These are phyloP conservation scores for Nitzschia sp. DNA, from an alignment of 108 stramenopile genomes.

Conservation along the genomic window DNA sequence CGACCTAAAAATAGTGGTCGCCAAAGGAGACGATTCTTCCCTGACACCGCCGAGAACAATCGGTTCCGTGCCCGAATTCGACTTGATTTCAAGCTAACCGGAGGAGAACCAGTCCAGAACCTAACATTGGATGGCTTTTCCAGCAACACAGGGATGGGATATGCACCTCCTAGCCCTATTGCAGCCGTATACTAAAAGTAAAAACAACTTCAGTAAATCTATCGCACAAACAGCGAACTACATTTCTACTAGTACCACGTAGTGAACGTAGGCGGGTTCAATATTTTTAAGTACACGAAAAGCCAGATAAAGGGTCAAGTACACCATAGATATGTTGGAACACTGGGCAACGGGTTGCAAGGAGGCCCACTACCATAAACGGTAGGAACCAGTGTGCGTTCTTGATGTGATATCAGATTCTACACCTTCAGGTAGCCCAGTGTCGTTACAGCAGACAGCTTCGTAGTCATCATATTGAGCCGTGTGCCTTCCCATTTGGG, in stretches of 20 bases:
- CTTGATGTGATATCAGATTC: slow-evolving; percentile 6
- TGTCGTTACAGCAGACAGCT: slow-evolving; percentile 41
- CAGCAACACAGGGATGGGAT: not conserved
- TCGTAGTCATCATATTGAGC: slow-evolving; percentile 56
- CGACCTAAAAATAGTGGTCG: slow-evolving; percentile 18
- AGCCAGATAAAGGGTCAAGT: too few species aligned
- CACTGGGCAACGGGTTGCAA: too few species aligned
- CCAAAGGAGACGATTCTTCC: slow-evolving; percentile 21
- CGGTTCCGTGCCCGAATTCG: slow-evolving; percentile 21
- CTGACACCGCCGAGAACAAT: slow-evolving; percentile 7
- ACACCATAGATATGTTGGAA: too few species aligned
- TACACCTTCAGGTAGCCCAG: slow-evolving; percentile 31
- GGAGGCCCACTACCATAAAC: slow-evolving; percentile 1
- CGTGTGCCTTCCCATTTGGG: slow-evolving; percentile 82
- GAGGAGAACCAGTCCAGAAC: slow-evolving; percentile 16
- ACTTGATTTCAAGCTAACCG: slow-evolving; percentile 20
- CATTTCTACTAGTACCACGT: too few species aligned
- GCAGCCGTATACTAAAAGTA: not conserved
- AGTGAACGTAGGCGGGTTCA: too few species aligned
- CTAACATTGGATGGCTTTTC: slow-evolving; percentile 26
- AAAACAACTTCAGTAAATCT: too few species aligned
- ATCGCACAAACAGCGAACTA: too few species aligned
- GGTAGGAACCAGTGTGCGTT: slow-evolving; percentile 8
- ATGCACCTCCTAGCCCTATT: slow-evolving; percentile 32
- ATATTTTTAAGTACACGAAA: too few species aligned